Conservation (phyloP, 495 filamentous ascomycete genomes). For the Saxophila tyrrhenica region DNA sequence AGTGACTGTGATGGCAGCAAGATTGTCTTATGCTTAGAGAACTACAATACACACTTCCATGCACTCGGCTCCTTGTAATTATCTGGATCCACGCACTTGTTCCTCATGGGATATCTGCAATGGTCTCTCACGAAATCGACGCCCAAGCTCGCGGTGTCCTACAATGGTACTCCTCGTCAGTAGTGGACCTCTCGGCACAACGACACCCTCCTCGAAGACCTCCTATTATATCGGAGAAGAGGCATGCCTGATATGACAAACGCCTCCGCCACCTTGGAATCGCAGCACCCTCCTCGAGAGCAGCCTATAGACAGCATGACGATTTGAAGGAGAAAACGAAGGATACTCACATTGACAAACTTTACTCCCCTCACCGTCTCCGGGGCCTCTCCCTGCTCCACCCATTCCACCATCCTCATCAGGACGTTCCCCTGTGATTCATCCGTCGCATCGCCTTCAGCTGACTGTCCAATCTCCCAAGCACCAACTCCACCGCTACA, state of each 20-base stretch:
- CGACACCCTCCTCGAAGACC: too few species aligned
- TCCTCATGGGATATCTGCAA: constrained; percentile 11
- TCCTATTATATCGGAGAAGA: too few species aligned
- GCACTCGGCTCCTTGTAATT: constrained; percentile 10
- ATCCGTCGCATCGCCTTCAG: not conserved
- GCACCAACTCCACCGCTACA: constrained; percentile 40
- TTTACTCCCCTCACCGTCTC: constrained; percentile 45
- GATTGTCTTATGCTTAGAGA: too few species aligned
- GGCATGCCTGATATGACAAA: too few species aligned
- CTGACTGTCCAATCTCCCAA: constrained; percentile 41
- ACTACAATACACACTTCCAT: constrained; percentile 14
- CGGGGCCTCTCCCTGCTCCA: constrained; percentile 46
- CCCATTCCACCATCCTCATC: constrained; percentile 49
- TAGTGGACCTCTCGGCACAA: too few species aligned
- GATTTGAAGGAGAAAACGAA: not conserved
- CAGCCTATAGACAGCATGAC: too few species aligned
- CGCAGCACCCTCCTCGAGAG: too few species aligned
- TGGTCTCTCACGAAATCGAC: constrained; percentile 12
- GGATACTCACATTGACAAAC: constrained; percentile 24
- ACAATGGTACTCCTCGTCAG: not conserved
- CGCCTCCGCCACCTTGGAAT: too few species aligned
- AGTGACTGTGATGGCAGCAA: too few species aligned
- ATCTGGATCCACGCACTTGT: constrained; percentile 8
- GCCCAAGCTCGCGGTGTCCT: constrained; percentile 12
- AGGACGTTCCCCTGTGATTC: constrained; percentile 14